phyloP scores from a whole-genome alignment of 768 basidiomycete species.

The Panaeolus cyanescens region DNA sequence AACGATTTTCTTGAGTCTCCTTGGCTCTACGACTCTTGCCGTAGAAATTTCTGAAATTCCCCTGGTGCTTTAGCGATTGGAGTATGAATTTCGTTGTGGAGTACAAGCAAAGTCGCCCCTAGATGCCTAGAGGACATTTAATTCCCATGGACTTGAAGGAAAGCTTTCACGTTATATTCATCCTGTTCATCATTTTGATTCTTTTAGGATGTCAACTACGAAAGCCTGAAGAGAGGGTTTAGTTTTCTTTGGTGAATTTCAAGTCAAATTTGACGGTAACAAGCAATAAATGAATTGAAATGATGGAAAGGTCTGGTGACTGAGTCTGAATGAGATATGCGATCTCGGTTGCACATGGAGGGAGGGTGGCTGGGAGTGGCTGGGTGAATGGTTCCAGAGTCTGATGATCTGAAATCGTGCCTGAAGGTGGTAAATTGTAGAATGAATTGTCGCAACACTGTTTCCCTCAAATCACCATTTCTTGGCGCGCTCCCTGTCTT shows the following conservation, averaged over 20 bases:
- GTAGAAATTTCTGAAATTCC: neutral
- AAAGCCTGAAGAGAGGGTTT: neutral
- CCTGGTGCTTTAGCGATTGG: neutral
- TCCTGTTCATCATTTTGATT: neutral
- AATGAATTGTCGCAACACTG: neutral
- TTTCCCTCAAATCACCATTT: neutral
- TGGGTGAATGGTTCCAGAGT: neutral
- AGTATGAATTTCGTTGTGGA: neutral
- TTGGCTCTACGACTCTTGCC: neutral
- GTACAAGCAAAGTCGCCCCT: neutral
- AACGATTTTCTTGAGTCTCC: no score
- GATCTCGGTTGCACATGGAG: conserved; percentile 1
- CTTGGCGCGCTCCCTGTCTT: conserved; percentile 1
- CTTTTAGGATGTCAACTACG: neutral
- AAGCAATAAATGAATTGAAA: neutral
- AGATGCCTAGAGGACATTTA: neutral
- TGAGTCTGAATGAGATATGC: no score
- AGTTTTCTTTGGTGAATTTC: no score
- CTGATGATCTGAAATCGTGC: conserved; percentile 1
- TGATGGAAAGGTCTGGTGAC: neutral
- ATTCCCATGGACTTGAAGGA: neutral
- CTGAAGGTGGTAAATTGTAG: neutral
- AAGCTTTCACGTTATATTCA: neutral
- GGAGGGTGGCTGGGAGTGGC: neutral
- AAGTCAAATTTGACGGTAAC: neutral